phyloP scores from a whole-genome alignment of 106 monocot species.

The Triglochin maritima region DNA sequence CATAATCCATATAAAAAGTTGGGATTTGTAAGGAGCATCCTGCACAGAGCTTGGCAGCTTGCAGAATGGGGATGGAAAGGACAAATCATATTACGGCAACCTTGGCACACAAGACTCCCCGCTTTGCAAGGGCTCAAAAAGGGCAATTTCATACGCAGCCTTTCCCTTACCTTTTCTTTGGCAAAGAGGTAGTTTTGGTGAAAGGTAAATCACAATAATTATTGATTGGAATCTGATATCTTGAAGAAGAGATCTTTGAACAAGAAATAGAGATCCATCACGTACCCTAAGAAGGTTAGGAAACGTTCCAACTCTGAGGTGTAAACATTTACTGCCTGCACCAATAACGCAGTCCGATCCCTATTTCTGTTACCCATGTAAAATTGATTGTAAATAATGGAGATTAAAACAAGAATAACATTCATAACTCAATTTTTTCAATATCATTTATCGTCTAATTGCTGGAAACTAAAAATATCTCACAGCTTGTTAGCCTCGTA shows the following conservation, averaged over 20 bases:
- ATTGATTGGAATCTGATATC: neutral
- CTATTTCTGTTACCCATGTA: slow-evolving; percentile 40
- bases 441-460: neutral
- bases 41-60: too few relatives aligned
- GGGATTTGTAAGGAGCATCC: too few relatives aligned
- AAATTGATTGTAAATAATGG: neutral
- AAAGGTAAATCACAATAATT: neutral
- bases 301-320: slow-evolving; percentile 72
- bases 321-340: slow-evolving; percentile 60
- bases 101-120: too few relatives aligned
- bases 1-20: too few relatives aligned
- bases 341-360: slow-evolving; percentile 40
- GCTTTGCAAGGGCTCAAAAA: too few relatives aligned
- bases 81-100: too few relatives aligned
- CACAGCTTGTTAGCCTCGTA: slow-evolving; percentile 52
- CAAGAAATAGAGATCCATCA: too few relatives aligned
- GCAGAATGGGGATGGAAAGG: too few relatives aligned
- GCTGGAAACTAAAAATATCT: slow-evolving; percentile 10
- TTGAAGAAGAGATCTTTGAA: neutral
- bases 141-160: too few relatives aligned
- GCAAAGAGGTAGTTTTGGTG: too few relatives aligned
- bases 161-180: too few relatives aligned
- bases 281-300: slow-evolving; percentile 72
- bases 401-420: neutral
- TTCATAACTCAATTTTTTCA: neutral